Conservation (phyloP, 495 filamentous ascomycete genomes). For the Lophium mytilinum region DNA sequence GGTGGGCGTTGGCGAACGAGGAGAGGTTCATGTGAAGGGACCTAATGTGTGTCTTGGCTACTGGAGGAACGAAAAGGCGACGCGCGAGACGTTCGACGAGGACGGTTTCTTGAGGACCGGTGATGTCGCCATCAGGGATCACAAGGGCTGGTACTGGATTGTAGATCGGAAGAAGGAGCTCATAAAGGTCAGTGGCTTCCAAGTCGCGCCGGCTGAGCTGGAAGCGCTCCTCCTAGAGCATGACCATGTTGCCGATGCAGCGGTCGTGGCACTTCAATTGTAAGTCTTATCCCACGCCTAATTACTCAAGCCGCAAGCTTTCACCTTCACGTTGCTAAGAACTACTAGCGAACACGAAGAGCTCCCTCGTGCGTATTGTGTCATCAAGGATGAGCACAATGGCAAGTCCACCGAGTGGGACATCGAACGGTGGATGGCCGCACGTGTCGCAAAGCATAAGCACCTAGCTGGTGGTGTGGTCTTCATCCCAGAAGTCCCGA, state of each 20-base stretch:
- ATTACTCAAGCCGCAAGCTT: background rate
- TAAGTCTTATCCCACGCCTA: conserved; percentile 6
- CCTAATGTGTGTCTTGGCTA: conserved; percentile 38
- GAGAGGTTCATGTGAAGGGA: conserved; percentile 34
- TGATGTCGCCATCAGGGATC: conserved; percentile 31
- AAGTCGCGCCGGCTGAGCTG: conserved; percentile 43
- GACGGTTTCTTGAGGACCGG: conserved; percentile 35
- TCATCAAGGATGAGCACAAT: conserved; percentile 23
- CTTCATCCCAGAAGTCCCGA: conserved; percentile 31
- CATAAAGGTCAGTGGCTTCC: conserved; percentile 40
- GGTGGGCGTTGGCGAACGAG: conserved; percentile 29
- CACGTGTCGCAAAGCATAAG: conserved; percentile 35
- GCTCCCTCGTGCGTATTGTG: conserved; percentile 31
- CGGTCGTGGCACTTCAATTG: conserved; percentile 31
- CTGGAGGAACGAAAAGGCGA: conserved; percentile 34
- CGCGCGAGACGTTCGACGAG: conserved; percentile 30
- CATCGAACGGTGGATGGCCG: conserved; percentile 28
- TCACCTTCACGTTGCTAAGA: background rate
- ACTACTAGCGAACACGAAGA: conserved; percentile 31
- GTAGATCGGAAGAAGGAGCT: conserved; percentile 39
- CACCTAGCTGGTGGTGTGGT: conserved; percentile 31
- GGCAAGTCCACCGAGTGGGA: conserved; percentile 21
- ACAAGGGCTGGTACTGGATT: conserved; percentile 34
- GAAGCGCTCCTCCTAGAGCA: conserved; percentile 40
- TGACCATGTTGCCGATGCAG: conserved; percentile 38